Evolutionary conservation across 768 basidiomycete species (phyloP).

Genomic region (Leucosporidium yakuticum): DNA sequence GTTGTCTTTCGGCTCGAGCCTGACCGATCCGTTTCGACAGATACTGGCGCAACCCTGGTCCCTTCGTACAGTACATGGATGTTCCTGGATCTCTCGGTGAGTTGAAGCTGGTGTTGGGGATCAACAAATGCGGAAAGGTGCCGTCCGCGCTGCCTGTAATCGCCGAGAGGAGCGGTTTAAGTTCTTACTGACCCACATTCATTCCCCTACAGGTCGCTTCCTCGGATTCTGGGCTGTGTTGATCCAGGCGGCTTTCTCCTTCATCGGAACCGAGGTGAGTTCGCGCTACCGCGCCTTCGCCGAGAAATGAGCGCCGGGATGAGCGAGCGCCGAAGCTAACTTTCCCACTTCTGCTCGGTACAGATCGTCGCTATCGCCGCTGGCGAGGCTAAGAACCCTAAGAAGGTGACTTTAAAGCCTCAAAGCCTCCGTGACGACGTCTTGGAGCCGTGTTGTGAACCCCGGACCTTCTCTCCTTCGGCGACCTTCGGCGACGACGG

Average conservation of each 20-base stretch:
- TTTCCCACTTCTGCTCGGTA: too few species aligned
- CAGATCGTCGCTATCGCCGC: constrained; percentile 47
- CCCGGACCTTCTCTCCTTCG: too few species aligned
- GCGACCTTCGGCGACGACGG: too few species aligned
- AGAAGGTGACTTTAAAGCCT: too few species aligned
- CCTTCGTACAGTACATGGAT: constrained; percentile 64
- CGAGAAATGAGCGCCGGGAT: neutral
- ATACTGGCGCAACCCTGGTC: constrained; percentile 62
- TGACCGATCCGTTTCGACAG: too few species aligned
- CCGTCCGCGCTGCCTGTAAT: constrained; percentile 38
- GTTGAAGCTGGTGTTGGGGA: too few species aligned
- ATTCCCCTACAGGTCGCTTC: constrained; percentile 62
- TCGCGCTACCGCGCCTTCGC: neutral
- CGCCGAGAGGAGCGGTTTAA: too few species aligned
- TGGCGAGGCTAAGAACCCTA: constrained; percentile 48
- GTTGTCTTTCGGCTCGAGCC: constrained; percentile 39
- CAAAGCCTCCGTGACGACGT: too few species aligned
- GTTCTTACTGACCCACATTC: constrained; percentile 44
- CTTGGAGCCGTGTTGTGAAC: too few species aligned
- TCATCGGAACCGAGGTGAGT: constrained; percentile 49
- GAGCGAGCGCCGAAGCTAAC: neutral
- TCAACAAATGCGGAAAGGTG: too few species aligned
- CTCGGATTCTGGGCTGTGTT: constrained; percentile 64
- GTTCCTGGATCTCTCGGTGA: constrained; percentile 50
- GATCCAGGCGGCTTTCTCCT: constrained; percentile 48